Evolutionary conservation across 2,329 filamentous ascomycete species (phyloP), one percentile per base, ranked within the genome.

Genomic region (Lanzia echinophila): DNA sequence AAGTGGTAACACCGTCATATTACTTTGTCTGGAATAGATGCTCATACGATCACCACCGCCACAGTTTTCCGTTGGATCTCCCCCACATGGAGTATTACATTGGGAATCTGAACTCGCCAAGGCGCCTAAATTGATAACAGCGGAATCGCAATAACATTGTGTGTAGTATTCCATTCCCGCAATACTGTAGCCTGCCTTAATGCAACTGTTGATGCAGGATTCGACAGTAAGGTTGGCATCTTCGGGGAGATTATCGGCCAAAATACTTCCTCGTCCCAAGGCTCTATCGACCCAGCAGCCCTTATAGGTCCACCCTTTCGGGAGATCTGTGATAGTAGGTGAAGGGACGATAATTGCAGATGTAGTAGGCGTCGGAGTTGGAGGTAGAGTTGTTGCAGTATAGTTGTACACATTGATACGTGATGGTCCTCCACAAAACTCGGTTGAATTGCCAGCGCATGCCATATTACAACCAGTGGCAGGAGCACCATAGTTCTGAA

Each of bases 81-180:
- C 63, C 62, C 41, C 50, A 52, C 62, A 64, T 19, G 55, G 44
- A 17, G 56, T 61, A 44, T 60, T 65, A 49, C 70, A 71, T 12
- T 67, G 63, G 1, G 55, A 51, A 71, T 57, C 79, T 5, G 57
- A 55, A 3, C 60, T 54, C 3, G 58, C 61, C 24, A 59, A 44
- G 8, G 57, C 56, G 5, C 62, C 62, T 12, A 49, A 54, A 19
- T 63, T 53, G 13, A 58, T 56, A 42, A 70, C 47, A 1, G 47
- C 50, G 24, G 65, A 59, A 10, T 56, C 65, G 44, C 65, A 67
- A 43, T 60, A 67, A 22, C 67, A 67, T 55, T 68, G 61, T 1
- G 56, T 56, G 10, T 61, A 61, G 47, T 70, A 72, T 55, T 72
- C 68, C 3, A 69, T 55, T 15, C 69, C 70, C 1, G 67, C 65